phyloP scores from a whole-genome alignment of 2,329 filamentous ascomycete genomes.

The Phialemonium atrogriseum region DNA sequence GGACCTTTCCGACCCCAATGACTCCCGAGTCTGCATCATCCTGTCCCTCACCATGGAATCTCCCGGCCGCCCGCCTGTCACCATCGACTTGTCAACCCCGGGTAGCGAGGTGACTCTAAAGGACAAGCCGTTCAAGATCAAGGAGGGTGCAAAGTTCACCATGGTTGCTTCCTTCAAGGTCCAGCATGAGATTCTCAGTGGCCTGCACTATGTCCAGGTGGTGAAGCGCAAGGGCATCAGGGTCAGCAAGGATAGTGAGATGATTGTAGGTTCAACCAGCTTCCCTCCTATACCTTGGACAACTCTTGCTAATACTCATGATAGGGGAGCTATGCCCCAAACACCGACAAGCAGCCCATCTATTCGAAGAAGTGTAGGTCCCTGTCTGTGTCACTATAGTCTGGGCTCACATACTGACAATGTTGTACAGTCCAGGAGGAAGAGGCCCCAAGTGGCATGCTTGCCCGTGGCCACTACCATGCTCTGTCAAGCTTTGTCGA shows the following conservation, averaged over 20 bases:
- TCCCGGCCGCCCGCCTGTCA: conserved; percentile 72
- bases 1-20: conserved; percentile 66
- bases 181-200: conserved; percentile 91
- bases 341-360: conserved; percentile 74
- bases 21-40: conserved; percentile 89
- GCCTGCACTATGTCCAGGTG: conserved; percentile 90
- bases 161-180: conserved; percentile 95
- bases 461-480: conserved; percentile 84
- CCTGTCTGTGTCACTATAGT: neutral
- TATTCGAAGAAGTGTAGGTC: conserved; percentile 88
- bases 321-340: conserved; percentile 87
- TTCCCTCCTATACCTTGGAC: no score
- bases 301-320: conserved; percentile 17
- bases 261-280: conserved; percentile 63
- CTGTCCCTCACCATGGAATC: conserved; percentile 82
- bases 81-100: conserved; percentile 73
- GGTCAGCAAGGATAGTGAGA: conserved; percentile 91
- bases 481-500: conserved; percentile 87
- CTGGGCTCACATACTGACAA: neutral
- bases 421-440: conserved; percentile 68
- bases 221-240: conserved; percentile 84
- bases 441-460: conserved; percentile 85
- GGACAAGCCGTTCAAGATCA: conserved; percentile 92
- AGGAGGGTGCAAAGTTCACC: conserved; percentile 87
- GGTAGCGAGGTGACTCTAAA: conserved; percentile 73